Evolutionary conservation across 805 yeast species (phyloP), one percentile per base, ranked within the genome.

Genomic region (Cyberlindnera galapagoensis): DNA sequence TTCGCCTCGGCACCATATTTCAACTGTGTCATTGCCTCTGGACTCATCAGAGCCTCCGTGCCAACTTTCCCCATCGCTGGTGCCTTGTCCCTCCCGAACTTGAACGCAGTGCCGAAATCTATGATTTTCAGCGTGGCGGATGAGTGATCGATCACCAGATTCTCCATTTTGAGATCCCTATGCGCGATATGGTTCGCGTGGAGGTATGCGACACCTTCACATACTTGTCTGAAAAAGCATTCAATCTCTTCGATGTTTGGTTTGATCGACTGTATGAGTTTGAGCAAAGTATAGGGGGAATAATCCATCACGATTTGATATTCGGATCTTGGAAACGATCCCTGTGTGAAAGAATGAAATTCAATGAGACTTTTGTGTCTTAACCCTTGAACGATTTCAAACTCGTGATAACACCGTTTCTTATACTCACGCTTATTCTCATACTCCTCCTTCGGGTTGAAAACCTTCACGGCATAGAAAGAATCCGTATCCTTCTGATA

Each of bases 101-200:
- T 75, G 13, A 81, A 81, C 0, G 97, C 92, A 6, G 92, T 76
- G 7, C 97, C 97, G 57, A 88, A 90, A 59, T 90, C 97, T 36
- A 90, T 84, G 33, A 90, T 56, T 59, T 90, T 90, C 28, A 90
- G 65, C 6, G 80, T 69, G 1, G 96, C 97, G 9, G 70, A 54
- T 4, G 58, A 59, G n/a, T n/a, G n/a, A 25, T 72, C 74, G 18
- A 90, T 82, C 22, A 87, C 94, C 49, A 96, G 80, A 56, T 90
- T 90, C 56, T 90, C 97, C 31, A 90, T 68, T 54, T 90, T 90
- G 38, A 90, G 63, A 52, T 90, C 97, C 21, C 97, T 71, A 58
- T 90, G 97, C 1, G 96, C 92, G 27, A 90, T 65, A 3, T 92
- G 94, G 56, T 76, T 65, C 1, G 59, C 47, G 28, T 90, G 97